Evolutionary conservation across 176 grass and related monocot genomes (phyloP).

Genomic region (Avena sativa): DNA sequence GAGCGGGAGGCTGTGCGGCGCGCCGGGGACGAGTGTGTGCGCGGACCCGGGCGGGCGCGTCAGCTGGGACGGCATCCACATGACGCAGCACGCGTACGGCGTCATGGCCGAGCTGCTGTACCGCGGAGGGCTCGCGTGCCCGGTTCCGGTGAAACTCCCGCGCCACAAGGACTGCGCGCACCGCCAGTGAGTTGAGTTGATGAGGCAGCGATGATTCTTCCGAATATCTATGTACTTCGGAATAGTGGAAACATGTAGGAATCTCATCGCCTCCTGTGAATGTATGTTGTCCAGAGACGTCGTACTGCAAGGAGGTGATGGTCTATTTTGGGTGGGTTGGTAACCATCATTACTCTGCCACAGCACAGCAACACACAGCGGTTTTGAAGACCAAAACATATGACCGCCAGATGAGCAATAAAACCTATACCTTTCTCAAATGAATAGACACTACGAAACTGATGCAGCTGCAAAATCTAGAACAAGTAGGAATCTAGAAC

Average conservation of each 20-base stretch:
- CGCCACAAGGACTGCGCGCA: background rate
- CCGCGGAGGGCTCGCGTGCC: conserved; percentile 16
- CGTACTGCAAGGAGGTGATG: background rate
- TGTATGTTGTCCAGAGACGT: background rate
- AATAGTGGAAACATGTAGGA: background rate
- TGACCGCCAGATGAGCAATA: background rate
- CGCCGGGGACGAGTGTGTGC: conserved; percentile 49
- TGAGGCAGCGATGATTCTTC: background rate
- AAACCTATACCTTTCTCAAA: too few relatives aligned
- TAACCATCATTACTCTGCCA: background rate
- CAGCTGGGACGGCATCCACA: conserved; percentile 85
- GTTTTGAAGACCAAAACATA: background rate
- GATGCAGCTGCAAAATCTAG: too few relatives aligned
- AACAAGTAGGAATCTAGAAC: too few relatives aligned
- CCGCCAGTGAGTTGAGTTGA: background rate
- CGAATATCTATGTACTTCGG: background rate
- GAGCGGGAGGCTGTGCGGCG: conserved; percentile 48
- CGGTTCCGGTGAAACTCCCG: background rate
- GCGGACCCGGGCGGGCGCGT: conserved; percentile 47
- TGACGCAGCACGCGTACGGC: conserved; percentile 66
- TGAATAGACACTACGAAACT: too few relatives aligned
- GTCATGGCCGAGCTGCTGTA: conserved; percentile 39
- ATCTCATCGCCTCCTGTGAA: too few relatives aligned
- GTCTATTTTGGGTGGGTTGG: background rate
- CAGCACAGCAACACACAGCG: background rate